These are phyloP conservation scores for Quercus berberidifolia DNA, from an alignment of 306 rosid species.

Conservation along the genomic window DNA sequence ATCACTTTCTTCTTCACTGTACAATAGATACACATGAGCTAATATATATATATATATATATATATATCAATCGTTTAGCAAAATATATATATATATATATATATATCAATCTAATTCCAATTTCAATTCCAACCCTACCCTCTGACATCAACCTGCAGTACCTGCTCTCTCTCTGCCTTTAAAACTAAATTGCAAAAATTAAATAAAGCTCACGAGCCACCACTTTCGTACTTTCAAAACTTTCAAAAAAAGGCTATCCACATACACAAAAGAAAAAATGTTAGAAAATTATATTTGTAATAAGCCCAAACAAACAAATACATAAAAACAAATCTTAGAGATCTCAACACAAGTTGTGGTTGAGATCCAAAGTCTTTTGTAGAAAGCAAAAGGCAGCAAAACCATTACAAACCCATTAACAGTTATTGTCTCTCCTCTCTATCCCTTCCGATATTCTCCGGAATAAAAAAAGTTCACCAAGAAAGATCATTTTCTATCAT, in stretches of 20 bases:
- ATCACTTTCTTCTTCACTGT: conserved; percentile 36
- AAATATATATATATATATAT: no score
- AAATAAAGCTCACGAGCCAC: conserved; percentile 39
- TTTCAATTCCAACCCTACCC: conserved; percentile 24
- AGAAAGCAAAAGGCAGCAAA: conserved; percentile 19
- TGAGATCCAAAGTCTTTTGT: conserved; percentile 35
- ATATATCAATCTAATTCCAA: conserved; percentile 5
- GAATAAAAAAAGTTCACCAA: background rate
- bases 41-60: no score
- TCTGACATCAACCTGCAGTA: conserved; percentile 19
- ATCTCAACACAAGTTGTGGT: conserved; percentile 62
- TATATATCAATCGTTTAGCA: no score
- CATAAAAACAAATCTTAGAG: conserved; percentile 52
- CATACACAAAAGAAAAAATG: conserved; percentile 24
- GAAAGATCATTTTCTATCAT: background rate
- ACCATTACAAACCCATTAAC: conserved; percentile 21
- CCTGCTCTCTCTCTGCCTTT: background rate
- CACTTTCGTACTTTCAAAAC: conserved; percentile 21
- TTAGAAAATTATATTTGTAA: conserved; percentile 21
- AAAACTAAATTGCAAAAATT: background rate
- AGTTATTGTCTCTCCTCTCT: conserved; percentile 2
- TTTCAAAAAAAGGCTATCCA: conserved; percentile 60
- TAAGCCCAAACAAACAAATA: conserved; percentile 44
- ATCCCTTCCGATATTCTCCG: conserved; percentile 7
- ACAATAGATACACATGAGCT: conserved; percentile 22